Conservation (phyloP, 2,329 filamentous ascomycete species). For the Ceratocystis harringtonii region DNA sequence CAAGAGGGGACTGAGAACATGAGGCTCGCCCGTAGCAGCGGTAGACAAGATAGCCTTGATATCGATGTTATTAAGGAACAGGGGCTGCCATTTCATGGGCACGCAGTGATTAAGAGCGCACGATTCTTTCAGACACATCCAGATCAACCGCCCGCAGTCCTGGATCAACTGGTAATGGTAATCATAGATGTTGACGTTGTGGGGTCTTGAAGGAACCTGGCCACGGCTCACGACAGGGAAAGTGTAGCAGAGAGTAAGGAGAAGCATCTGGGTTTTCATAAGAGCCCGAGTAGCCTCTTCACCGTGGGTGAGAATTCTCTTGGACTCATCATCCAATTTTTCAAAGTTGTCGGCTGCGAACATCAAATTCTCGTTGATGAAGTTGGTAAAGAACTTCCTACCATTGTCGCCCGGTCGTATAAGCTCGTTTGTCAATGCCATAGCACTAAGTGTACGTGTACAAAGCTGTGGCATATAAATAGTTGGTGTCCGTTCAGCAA, state of each 20-base stretch:
- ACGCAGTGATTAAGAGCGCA: conserved; percentile 59
- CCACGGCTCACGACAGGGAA: conserved; percentile 9
- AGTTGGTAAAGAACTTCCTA: conserved; percentile 56
- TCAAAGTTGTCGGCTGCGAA: conserved; percentile 24
- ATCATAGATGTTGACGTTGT: conserved; percentile 68
- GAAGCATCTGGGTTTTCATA: conserved; percentile 59
- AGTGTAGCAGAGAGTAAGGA: conserved; percentile 24
- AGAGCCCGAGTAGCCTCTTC: conserved; percentile 67
- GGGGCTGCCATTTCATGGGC: conserved; percentile 48
- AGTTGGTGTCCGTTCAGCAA: conserved; percentile 68
- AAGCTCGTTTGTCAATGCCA: conserved; percentile 54
- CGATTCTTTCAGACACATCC: conserved; percentile 73
- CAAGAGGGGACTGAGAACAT: conserved; percentile 2
- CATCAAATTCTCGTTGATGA: conserved; percentile 35
- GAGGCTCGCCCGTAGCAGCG: conserved; percentile 6
- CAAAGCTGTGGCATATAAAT: conserved; percentile 70
- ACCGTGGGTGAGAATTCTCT: conserved; percentile 42
- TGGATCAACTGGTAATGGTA: conserved; percentile 62
- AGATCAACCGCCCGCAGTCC: conserved; percentile 61
- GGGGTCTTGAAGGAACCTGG: conserved; percentile 32
- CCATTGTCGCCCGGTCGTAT: conserved; percentile 34
- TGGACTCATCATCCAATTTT: conserved; percentile 25
- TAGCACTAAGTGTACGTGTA: conserved; percentile 52
- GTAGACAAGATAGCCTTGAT: conserved; percentile 4
- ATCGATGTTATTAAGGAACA: conserved; percentile 19